Evolutionary conservation across 108 stramenopile genomes (phyloP).

Genomic region (Nannochloropsis granulata): DNA sequence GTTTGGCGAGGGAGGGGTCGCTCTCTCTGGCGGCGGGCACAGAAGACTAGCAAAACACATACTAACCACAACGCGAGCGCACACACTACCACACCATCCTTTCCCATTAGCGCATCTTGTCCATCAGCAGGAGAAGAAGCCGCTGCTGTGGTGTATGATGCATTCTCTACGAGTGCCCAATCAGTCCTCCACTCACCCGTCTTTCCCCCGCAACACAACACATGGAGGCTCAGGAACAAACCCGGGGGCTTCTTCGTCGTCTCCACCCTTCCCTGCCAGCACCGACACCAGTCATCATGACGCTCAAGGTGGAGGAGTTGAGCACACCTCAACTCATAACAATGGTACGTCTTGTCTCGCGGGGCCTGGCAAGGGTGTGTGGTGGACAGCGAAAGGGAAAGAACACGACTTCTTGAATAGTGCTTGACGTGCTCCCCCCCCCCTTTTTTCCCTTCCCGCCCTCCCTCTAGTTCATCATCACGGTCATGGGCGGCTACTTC

Average conservation of each 20-base stretch:
- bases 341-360: not conserved
- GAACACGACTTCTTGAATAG: not conserved
- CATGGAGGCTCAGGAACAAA: not conserved
- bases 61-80: too few relatives aligned
- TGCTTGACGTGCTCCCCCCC: not conserved
- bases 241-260: not conserved
- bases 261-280: not conserved
- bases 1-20: too few relatives aligned
- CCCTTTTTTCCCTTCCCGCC: not conserved
- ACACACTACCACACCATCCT: too few relatives aligned
- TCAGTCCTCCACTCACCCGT: too few relatives aligned
- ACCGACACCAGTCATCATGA: not conserved
- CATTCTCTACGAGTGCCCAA: too few relatives aligned
- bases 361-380: not conserved
- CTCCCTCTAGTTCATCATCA: not conserved
- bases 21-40: too few relatives aligned
- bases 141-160: too few relatives aligned
- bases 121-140: too few relatives aligned
- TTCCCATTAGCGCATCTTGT: too few relatives aligned
- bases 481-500: not conserved
- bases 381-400: not conserved
- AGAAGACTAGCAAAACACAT: too few relatives aligned
- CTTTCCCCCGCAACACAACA: not conserved
- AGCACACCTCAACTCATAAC: not conserved
- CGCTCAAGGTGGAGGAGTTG: not conserved